A percentile compares a stretch with the other conserved stretches of the same genome.
phyloP scores from a whole-genome alignment of 2,329 filamentous ascomycete species.

The Pezicula radicicola region DNA sequence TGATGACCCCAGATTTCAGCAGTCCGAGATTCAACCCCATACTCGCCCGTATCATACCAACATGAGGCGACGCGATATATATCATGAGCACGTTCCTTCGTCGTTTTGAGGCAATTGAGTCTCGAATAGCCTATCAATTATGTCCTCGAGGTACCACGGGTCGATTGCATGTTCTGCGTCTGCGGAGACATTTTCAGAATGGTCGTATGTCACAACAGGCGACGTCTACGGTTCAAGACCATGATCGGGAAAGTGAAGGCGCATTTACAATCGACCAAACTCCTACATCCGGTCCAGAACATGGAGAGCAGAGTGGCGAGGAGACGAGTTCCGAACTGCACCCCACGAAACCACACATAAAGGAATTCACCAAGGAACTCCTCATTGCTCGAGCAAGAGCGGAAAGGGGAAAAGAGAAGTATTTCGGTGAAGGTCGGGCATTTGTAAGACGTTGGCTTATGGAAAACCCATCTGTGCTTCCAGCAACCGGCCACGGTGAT shows the following conservation, averaged over 20 bases:
- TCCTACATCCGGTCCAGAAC: no score
- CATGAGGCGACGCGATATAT: constrained; percentile 1
- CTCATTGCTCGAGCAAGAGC: no score
- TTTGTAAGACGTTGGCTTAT: no score
- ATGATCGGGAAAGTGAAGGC: neutral
- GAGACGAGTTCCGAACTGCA: no score
- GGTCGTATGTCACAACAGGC: neutral
- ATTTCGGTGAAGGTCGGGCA: no score
- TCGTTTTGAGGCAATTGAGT: constrained; percentile 20
- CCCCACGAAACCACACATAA: no score
- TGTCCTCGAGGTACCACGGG: constrained; percentile 19
- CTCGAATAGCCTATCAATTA: constrained; percentile 18
- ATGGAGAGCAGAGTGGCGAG: no score
- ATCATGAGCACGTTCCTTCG: constrained; percentile 16
- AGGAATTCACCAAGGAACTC: no score
- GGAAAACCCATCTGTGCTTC: no score
- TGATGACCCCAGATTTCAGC: constrained; percentile 3
- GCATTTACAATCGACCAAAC: no score
- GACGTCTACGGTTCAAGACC: neutral
- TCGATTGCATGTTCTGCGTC: constrained; percentile 16
- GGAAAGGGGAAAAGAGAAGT: no score
- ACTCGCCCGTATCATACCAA: constrained; percentile 5
- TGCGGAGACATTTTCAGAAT: constrained; percentile 13
- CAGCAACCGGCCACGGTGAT: neutral
- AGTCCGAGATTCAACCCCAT: neutral